Evolutionary conservation across 352 stramenopile genomes (phyloP), one percentile per base, ranked within the genome.

Genomic region (Globisporangium cylindrosporum): DNA sequence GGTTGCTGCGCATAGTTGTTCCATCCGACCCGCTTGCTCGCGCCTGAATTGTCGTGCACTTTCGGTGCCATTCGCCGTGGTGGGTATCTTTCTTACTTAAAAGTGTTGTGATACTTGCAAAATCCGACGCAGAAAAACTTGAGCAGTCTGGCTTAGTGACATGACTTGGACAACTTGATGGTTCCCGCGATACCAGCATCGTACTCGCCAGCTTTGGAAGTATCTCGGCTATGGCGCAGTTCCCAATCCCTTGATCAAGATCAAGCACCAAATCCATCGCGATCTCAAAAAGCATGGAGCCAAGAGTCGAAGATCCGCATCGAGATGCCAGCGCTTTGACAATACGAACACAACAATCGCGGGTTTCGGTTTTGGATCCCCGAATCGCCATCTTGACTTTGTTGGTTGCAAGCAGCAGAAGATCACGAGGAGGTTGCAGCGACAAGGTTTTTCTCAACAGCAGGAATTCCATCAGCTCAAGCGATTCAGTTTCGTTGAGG

Each of bases 71-170:
- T 36, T 81, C 76, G 27, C 53, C 61, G 67, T 59, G 60, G 34
- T 76, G 55, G 53, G 51, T 73, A 34, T 80, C 71, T 43, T 66
- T 62, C 15, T 63, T 69, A 24, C 72, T 68, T 20, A 90, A 68
- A 27, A 79, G 66, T 41, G 53, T 58, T 41, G 86, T 64, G 61
- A 90, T 74, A 55, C 54, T 72, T 60, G 84, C 76, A 70, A 90
- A 88, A 65, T 86, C 81, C 9, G 72, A 56, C 18, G 56, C 61
- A 29, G 70, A 66, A 51, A 90, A 90, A 1, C 24, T 46, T 14
- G 59, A 46, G 24, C 36, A 43, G 8, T 61, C 27, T 29, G 38
- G 32, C 29, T 59, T 43, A 18, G n/a, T n/a, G 12, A 62, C 62
- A 22, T 38, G 36, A 25, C n/a, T 58, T 32, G 59, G 69, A 53